Conservation (phyloP, 2,329 filamentous ascomycete species). For the Penicillium sp. region DNA sequence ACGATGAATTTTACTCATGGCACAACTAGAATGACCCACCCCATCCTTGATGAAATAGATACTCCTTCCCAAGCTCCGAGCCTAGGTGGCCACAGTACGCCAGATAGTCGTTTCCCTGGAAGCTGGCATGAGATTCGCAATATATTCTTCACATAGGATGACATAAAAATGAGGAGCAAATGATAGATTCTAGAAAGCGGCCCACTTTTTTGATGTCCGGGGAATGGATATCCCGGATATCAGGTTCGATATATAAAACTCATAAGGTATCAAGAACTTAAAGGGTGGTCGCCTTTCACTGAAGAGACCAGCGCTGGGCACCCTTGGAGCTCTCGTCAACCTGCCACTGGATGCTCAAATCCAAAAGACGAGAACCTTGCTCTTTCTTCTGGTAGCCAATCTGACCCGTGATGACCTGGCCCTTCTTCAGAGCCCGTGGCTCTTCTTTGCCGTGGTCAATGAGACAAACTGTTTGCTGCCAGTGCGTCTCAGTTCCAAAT, state of each 20-base stretch:
- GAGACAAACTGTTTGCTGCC: constrained; percentile 76
- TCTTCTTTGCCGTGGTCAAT: constrained; percentile 53
- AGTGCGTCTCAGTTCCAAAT: constrained; percentile 71
- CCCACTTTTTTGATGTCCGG: neutral
- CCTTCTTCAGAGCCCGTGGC: constrained; percentile 45
- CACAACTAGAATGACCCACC: too few species aligned
- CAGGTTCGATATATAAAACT: constrained; percentile 5
- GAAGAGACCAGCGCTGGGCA: constrained; percentile 37
- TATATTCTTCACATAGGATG: too few species aligned
- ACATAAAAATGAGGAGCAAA: too few species aligned
- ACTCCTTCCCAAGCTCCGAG: too few species aligned
- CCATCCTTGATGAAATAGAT: too few species aligned
- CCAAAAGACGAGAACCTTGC: constrained; percentile 63
- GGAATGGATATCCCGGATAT: constrained; percentile 1
- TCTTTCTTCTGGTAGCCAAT: constrained; percentile 65
- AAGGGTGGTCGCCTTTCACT: constrained; percentile 20
- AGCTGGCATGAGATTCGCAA: too few species aligned
- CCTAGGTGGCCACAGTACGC: too few species aligned
- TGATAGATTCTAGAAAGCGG: too few species aligned
- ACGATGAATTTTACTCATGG: too few species aligned
- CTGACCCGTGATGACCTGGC: constrained; percentile 57
- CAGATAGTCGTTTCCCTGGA: too few species aligned
- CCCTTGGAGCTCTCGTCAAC: constrained; percentile 38
- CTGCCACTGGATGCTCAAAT: constrained; percentile 60
- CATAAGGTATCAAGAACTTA: constrained; percentile 5